phyloP scores from a whole-genome alignment of 176 grass and related monocot genomes.

The Oryza officinalis region DNA sequence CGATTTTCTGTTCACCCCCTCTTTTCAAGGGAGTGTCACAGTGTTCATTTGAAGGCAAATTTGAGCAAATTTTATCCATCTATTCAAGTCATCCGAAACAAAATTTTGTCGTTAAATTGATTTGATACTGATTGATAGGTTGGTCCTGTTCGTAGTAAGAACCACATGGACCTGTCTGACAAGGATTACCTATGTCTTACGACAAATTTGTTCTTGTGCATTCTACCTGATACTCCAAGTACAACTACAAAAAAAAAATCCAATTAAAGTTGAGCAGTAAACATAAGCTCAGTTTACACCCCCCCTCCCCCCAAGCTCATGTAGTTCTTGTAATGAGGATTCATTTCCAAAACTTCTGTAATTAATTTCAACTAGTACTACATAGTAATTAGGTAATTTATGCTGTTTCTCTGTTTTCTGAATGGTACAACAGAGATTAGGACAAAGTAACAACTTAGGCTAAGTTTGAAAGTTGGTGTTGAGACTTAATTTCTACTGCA shows the following conservation, averaged over 20 bases:
- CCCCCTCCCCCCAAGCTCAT: too few relatives aligned
- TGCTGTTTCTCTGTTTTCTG: neutral
- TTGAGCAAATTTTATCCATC: neutral
- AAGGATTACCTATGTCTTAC: neutral
- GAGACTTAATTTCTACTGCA: too few relatives aligned
- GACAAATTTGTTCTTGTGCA: neutral
- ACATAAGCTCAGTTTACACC: neutral
- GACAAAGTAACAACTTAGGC: constrained; percentile 4
- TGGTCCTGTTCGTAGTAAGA: neutral
- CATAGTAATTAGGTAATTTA: neutral
- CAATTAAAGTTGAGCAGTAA: neutral
- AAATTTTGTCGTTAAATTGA: neutral
- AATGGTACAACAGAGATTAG: neutral
- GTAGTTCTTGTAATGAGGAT: neutral
- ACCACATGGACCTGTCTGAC: neutral
- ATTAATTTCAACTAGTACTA: neutral
- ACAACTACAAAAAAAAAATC: neutral
- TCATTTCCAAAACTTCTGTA: neutral
- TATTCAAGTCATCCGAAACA: neutral
- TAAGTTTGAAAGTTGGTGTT: too few relatives aligned
- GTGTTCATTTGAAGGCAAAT: neutral
- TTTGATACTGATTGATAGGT: too few relatives aligned
- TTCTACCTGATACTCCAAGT: neutral
- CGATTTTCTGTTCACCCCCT: neutral
- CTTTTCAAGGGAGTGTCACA: neutral